Base-by-base conservation (phyloP, 2,329 filamentous ascomycete species). In the Drechslerella dactyloides region DNA sequence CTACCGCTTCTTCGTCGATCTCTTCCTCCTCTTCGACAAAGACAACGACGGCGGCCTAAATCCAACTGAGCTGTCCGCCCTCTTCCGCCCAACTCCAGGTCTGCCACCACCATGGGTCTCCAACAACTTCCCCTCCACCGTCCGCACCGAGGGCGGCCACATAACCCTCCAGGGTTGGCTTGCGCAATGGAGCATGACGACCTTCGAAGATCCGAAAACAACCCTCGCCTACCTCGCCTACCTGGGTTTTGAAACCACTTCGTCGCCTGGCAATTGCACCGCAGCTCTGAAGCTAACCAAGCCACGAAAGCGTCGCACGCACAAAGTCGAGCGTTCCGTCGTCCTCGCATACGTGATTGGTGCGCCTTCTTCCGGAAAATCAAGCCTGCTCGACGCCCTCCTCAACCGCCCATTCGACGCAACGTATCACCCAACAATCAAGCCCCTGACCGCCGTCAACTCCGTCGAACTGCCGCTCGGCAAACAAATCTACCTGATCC, bases 121-220 rank as follows among this genome's bases (percentile, higher is more conserved):
- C 74, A 89, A 89, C 0, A 90, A 87, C 0, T 99, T 99, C 77
- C 94, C 94, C 1, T 96, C 91, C 23, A 97, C 94, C 0, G 93
- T 97, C 17, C 89, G 91, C 46, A 97, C 97, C 78, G 94, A 99
- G 80, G 91, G 91, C 7, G 94, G 94, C 0, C 87, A 97, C 78
- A 93, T 99, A 73, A 99, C 94, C 0, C 83, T 99, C 2, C 94
- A 99, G 79, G 94, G 94, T 1, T 99, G 94, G 94, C 85, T 99
- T 40, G 94, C 94, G 2, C 94, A 99, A 77, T 99, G 94, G 94
- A 97, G 93, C 79, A 99, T 99, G 94, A 99, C 94, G 0, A 99
- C 94, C 0, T 99, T 97, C 77, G 87, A 96, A 70, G 93, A 96
- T 64, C 93, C 94, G 11, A 96, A 94, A 78, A 97, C 91, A 0